phyloP scores from a whole-genome alignment of 768 basidiomycete genomes.

The Naematelia aurantialba region DNA sequence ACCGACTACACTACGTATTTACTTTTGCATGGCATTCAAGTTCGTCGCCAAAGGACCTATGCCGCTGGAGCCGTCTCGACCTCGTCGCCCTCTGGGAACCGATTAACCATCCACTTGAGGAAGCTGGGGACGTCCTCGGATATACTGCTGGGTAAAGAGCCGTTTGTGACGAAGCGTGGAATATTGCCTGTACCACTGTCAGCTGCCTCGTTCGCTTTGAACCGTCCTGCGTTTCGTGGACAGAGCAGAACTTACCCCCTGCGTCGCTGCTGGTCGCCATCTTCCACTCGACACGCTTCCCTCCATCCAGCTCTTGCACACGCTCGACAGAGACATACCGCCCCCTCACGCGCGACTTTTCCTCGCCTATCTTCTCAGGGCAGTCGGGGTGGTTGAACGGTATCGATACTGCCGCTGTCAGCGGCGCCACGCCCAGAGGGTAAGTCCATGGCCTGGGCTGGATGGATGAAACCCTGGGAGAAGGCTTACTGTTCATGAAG shows the following conservation, averaged over 20 bases:
- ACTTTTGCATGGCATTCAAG: too few species aligned
- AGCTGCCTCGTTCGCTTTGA: conserved; percentile 1
- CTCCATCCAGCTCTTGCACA: conserved; percentile 33
- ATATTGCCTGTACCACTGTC: conserved; percentile 24
- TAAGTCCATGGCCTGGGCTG: too few species aligned
- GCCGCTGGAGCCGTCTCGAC: conserved; percentile 3
- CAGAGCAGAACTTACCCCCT: conserved; percentile 36
- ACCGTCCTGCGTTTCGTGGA: not conserved
- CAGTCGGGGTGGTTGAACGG: conserved; percentile 45
- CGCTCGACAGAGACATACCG: conserved; percentile 47
- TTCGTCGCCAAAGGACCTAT: not conserved
- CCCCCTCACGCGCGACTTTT: conserved; percentile 39
- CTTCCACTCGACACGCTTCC: conserved; percentile 43
- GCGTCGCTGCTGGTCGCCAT: conserved; percentile 48
- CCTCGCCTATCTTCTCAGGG: conserved; percentile 30
- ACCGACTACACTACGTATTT: too few species aligned
- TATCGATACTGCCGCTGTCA: conserved; percentile 39
- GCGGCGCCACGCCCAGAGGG: not conserved
- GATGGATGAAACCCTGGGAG: too few species aligned
- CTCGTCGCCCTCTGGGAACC: conserved; percentile 5
- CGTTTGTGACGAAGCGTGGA: conserved; percentile 45
- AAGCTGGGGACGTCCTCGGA: conserved; percentile 49
- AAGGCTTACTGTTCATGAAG: conserved; percentile 40
- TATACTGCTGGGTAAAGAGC: conserved; percentile 41
- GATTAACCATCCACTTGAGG: conserved; percentile 36